Percentiles rank a stretch among this genome's conserved stretches.
Evolutionary conservation across 2,329 filamentous ascomycete genomes (phyloP).

Genomic region (Sclerotinia glacialis): DNA sequence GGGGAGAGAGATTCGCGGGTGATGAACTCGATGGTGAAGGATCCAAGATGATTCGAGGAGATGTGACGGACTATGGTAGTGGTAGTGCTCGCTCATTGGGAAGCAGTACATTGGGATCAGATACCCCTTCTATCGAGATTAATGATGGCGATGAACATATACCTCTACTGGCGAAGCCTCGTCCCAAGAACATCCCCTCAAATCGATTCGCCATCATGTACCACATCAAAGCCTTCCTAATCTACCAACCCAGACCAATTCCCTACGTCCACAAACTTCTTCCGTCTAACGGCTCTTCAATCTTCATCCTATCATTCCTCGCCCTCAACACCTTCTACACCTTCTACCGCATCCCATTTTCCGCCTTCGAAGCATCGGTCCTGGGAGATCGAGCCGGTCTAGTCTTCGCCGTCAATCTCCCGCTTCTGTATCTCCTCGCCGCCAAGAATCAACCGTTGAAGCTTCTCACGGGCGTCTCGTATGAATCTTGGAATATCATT

Average conservation of each 20-base stretch:
- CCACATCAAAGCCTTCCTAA: constrained; percentile 40
- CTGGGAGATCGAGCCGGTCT: constrained; percentile 42
- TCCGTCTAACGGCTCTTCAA: constrained; percentile 55
- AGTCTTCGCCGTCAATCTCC: constrained; percentile 49
- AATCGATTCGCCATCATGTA: constrained; percentile 25
- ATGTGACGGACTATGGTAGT: constrained; percentile 23
- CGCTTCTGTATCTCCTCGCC: constrained; percentile 58
- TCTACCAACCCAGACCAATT: constrained; percentile 57
- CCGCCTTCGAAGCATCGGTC: constrained; percentile 51
- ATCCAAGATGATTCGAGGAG: constrained; percentile 22
- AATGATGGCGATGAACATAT: constrained; percentile 29
- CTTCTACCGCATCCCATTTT: constrained; percentile 50
- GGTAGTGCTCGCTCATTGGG: constrained; percentile 29
- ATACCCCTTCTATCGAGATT: constrained; percentile 26
- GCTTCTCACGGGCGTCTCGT: constrained; percentile 59
- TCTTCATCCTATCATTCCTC: constrained; percentile 52
- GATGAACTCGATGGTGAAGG: constrained; percentile 23
- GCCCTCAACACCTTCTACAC: constrained; percentile 57
- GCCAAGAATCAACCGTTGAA: constrained; percentile 66
- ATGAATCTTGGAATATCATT: constrained; percentile 64
- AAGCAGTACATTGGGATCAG: constrained; percentile 31
- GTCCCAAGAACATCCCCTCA: neutral
- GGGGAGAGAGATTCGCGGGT: constrained; percentile 13
- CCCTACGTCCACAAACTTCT: constrained; percentile 56
- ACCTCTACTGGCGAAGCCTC: constrained; percentile 29